Evolutionary conservation across 306 rosid species (phyloP).

Genomic region (Abrus pulchellus): DNA sequence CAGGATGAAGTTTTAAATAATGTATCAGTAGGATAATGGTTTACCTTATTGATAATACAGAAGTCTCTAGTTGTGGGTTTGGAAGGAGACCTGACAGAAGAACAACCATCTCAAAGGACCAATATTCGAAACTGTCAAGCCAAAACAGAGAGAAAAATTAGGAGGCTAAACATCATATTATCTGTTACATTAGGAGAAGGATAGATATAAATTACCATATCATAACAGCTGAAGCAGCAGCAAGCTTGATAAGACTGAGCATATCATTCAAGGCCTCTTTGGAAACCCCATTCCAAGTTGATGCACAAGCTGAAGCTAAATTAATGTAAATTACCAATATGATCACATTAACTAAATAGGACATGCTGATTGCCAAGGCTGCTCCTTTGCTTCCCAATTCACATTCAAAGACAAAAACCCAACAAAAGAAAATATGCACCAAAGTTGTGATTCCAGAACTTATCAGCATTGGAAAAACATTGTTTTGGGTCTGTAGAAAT

Average conservation of each 20-base stretch:
- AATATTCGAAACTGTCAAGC: constrained; percentile 63
- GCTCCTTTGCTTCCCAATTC: constrained; percentile 65
- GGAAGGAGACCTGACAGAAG: constrained; percentile 72
- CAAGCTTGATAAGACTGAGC: constrained; percentile 62
- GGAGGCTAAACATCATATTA: not conserved
- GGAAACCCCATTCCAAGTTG: constrained; percentile 70
- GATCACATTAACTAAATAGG: constrained; percentile 63
- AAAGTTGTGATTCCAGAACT: constrained; percentile 61
- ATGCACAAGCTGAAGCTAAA: constrained; percentile 50
- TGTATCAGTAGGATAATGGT: not conserved
- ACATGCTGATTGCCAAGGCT: constrained; percentile 61
- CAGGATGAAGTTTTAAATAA: not conserved
- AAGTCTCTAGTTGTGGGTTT: constrained; percentile 70
- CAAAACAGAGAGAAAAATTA: not conserved
- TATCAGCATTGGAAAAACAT: constrained; percentile 66
- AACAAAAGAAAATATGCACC: constrained; percentile 60
- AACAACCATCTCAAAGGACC: constrained; percentile 76
- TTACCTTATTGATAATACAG: constrained; percentile 70
- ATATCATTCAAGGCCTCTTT: constrained; percentile 62
- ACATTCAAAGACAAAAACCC: constrained; percentile 56
- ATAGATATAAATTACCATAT: constrained; percentile 56
- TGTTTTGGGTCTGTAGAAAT: constrained; percentile 70
- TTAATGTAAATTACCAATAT: constrained; percentile 54
- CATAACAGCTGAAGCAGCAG: constrained; percentile 71
- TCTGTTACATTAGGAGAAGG: not conserved